Base-by-base conservation (phyloP, 495 filamentous ascomycete genomes). In the Annulohypoxylon nitens region DNA sequence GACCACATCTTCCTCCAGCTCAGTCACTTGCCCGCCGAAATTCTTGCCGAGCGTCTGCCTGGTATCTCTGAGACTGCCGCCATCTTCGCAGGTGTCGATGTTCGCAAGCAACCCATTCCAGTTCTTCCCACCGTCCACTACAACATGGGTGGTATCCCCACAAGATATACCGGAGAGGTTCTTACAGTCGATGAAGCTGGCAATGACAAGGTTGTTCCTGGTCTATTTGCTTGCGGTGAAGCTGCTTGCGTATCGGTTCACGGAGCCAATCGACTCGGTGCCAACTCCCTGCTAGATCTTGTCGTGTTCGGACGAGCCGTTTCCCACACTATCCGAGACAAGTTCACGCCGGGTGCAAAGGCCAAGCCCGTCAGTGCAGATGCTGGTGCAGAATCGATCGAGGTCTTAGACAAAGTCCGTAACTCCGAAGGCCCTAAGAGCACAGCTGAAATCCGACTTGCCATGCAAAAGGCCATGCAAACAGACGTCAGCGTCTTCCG, bases 61-160 rank as follows among this genome's bases (percentile, higher is more conserved):
- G 95, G 95, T 89, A 98, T 98, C 81, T 97, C 96, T 33, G 95
- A 98, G 87, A 98, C 96, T 39, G 95, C 95, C 48, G 92, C 92
- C 69, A 97, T 98, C 79, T 98, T 98, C 85, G 87, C 95, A 39
- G 95, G 95, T 81, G 95, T 98, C 76, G 96, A 98, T 80, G 95
- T 98, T 72, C 91, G 90, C 79, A 97, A 97, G 86, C 92, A 97
- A 82, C 95, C 95, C 73, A 98, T 98, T 77, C 95, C 95, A 63
- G 96, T 98, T 73, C 87, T 98, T 64, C 95, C 95, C 57, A 98
- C 95, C 51, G 96, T 97, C 77, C 96, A 98, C 87, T 98, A 98
- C 88, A 97, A 97, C 89, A 98, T 98, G 95, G 95, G 95, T 82
- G 95, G 95, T 86, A 97, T 98, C 77, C 95, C 95, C 53, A 98